Evolutionary conservation across 306 rosid species (phyloP).

Genomic region (Cyclanthera cordifolia): DNA sequence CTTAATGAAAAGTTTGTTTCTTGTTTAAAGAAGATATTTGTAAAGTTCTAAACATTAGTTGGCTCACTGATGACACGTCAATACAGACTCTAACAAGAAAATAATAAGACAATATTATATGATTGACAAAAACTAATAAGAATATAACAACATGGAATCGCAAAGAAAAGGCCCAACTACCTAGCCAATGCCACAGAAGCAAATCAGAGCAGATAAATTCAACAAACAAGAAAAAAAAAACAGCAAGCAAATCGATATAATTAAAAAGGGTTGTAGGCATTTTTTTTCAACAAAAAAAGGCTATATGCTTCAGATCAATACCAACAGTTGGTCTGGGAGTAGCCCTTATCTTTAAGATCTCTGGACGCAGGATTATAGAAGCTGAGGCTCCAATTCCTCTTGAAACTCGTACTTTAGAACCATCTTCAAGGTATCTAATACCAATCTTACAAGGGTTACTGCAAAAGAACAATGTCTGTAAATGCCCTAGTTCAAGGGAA

Average conservation of each 20-base stretch:
- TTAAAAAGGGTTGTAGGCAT: not conserved
- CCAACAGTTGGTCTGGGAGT: conserved; percentile 76
- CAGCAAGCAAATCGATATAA: conserved; percentile 1
- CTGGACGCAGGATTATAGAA: conserved; percentile 82
- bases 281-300: not conserved
- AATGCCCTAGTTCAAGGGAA: not conserved
- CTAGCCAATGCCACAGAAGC: not conserved
- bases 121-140: not conserved
- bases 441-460: conserved; percentile 89
- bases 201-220: not conserved
- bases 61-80: conserved; percentile 3
- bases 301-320: conserved; percentile 22
- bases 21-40: too few species aligned
- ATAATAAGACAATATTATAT: not conserved
- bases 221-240: not conserved
- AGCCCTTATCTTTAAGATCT: conserved; percentile 74
- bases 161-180: not conserved
- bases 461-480: conserved; percentile 16
- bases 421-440: conserved; percentile 76
- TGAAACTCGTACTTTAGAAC: conserved; percentile 76
- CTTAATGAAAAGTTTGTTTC: too few species aligned
- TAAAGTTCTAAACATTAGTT: not conserved
- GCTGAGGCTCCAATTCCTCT: conserved; percentile 76
- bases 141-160: not conserved
- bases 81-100: not conserved